A percentile compares a stretch with the other conserved stretches of the same genome.
These are phyloP conservation scores for Plectosphaerella sp. DNA, from an alignment of 2,329 filamentous ascomycete species.

Conservation along the genomic window DNA sequence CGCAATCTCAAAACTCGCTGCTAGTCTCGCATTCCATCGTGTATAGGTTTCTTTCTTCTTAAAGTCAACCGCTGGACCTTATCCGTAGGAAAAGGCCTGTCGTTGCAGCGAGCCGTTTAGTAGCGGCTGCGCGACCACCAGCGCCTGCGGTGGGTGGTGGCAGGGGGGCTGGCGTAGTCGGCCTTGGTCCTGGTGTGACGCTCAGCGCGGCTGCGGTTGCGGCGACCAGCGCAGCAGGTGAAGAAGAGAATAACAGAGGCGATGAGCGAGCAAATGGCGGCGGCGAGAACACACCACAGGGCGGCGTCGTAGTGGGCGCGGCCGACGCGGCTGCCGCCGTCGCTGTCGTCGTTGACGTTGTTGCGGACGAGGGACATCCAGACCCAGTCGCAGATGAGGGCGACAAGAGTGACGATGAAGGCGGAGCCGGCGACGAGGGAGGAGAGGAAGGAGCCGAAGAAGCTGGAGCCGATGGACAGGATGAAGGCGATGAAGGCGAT, in stretches of 20 bases:
- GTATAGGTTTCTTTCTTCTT: neutral
- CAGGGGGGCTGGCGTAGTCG: conserved; percentile 18
- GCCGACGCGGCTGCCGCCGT: conserved; percentile 24
- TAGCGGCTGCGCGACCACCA: conserved; percentile 12
- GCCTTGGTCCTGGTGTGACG: conserved; percentile 13
- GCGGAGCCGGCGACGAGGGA: conserved; percentile 43
- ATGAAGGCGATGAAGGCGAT: conserved; percentile 56
- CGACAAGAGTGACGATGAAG: conserved; percentile 43
- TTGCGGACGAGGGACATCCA: conserved; percentile 48
- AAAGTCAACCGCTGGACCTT: too few species aligned
- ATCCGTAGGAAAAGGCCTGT: too few species aligned
- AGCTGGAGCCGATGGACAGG: conserved; percentile 45
- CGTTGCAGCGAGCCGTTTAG: neutral
- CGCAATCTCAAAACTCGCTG: neutral
- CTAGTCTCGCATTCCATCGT: neutral
- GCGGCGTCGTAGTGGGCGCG: conserved; percentile 52
- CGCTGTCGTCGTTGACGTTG: conserved; percentile 43
- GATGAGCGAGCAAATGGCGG: conserved; percentile 49
- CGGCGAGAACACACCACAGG: conserved; percentile 56
- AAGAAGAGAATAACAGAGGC: conserved; percentile 55
- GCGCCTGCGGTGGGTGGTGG: conserved; percentile 8
- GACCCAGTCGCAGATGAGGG: conserved; percentile 53
- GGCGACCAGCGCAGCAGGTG: conserved; percentile 53
- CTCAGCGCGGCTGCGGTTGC: conserved; percentile 27
- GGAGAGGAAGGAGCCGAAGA: conserved; percentile 47